Conservation (phyloP, 2,329 filamentous ascomycete genomes). For the Monosporascus sp. region DNA sequence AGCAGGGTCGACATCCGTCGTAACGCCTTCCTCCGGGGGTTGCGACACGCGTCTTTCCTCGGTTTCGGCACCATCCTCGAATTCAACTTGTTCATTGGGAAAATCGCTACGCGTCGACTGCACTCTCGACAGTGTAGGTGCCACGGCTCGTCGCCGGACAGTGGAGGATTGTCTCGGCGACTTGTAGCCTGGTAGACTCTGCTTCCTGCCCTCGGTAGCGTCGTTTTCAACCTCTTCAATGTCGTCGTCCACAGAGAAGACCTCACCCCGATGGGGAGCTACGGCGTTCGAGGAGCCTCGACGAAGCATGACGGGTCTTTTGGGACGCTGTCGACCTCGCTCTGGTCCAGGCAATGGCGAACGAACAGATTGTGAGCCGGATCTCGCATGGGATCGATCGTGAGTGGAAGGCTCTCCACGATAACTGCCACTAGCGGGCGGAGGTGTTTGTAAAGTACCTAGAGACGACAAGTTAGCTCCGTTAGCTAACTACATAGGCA, state of each 20-base stretch:
- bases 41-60: constrained; percentile 24
- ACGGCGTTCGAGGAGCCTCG: constrained; percentile 67
- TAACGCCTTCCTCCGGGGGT: constrained; percentile 33
- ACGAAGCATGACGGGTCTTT: constrained; percentile 69
- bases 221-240: constrained; percentile 73
- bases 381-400: constrained; percentile 35
- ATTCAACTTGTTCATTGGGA: constrained; percentile 23
- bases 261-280: constrained; percentile 72
- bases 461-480: constrained; percentile 14
- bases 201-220: constrained; percentile 41
- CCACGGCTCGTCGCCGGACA: constrained; percentile 33
- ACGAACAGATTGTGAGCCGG: constrained; percentile 31
- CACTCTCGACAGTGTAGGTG: constrained; percentile 35
- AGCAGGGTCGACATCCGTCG: constrained; percentile 12
- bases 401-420: constrained; percentile 32
- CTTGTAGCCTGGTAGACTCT: constrained; percentile 29
- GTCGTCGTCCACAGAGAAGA: constrained; percentile 91
- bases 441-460: constrained; percentile 32
- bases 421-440: constrained; percentile 18
- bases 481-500: constrained; percentile 6
- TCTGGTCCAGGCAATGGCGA: constrained; percentile 44
- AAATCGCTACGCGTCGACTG: constrained; percentile 33
- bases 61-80: constrained; percentile 23
- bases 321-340: constrained; percentile 48
- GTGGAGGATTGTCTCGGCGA: constrained; percentile 26